Base-by-base conservation (phyloP, 2,329 filamentous ascomycete genomes). In the Cyphellophora attinorum region DNA sequence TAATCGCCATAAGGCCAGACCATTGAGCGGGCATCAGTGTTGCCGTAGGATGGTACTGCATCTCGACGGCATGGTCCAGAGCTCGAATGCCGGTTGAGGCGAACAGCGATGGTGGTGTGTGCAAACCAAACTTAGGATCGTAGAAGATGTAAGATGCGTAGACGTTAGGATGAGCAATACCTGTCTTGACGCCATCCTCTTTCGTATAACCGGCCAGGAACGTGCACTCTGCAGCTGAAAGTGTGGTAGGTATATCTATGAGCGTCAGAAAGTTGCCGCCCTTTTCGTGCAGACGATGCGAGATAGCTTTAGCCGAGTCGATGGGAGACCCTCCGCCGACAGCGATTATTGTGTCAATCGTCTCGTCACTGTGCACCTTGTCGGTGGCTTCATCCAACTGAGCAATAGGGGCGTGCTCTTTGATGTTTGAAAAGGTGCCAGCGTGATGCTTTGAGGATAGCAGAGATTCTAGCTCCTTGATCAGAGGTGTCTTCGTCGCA, bases 261-360 rank as follows among this genome's bases (percentile, higher is more conserved):
- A 65, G 63, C 19, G 57, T 54, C 6, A 69, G 52, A 51, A 57
- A 67, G 37, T 57, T 60, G 6, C 53, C 50, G 3, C 45, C 45
- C 34, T 54, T 57, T 37, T 66, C 58, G 39, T 65, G 56, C 11
- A 59, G 46, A 11, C 62, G 60, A 47, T 63, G 62, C 4, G 55
- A 58, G 31, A 69, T 64, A 5, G 62, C 60, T 50, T 69, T 68
- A 12, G 63, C 62, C 12, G 55, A 59, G 41, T 74, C 70, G 39
- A 75, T 74, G 2, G 70, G 70, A 11, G 57, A 63, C 18, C 71
- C 71, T 11, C 71, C 71, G 5, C 70, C 71, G 12, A 75, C 62
- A 28, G 57, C 62, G 38, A 76, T 68, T 29, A 75, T 61, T 0
- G 69, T 73, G 47, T 74, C 70, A 33, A 74, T 65, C 19, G 45